Evolutionary conservation across 495 filamentous ascomycete genomes (phyloP), one percentile per base, ranked within the genome.

Genomic region (Letharia lupina): DNA sequence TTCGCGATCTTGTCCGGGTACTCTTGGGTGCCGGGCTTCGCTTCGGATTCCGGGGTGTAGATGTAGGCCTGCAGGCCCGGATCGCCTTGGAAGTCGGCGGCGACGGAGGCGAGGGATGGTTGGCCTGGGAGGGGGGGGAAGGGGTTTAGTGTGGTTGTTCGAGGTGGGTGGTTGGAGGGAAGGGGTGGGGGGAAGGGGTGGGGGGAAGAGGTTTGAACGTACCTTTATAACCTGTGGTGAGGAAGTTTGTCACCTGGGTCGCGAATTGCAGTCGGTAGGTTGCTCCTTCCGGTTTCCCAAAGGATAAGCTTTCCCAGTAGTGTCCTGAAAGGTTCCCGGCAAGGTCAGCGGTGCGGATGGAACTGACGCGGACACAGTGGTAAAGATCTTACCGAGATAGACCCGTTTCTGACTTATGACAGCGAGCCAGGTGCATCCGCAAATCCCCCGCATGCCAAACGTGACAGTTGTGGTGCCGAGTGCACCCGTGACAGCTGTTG

Each of bases 381-480:
- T 11, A 42, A 0, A 42, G 12, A 13, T 11, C 54, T 58, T 37
- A 58, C 54, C 54, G 4, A 58, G 54, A 58, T 58, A 58, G 37
- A 58, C 54, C 15, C 54, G 54, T 37, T 58, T 58, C 15, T 8
- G 28, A 58, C 54, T 58, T 13, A 58, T 37, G 15, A 58, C 28
- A 35, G 37, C 31, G 31, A 58, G 54, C 54, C 31, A 33, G 33
- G 54, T 58, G 37, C 54, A 58, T 58, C 54, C 54, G 54, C 54
- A 58, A 58, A 58, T 58, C 9, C 20, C 1, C 54, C 20, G 54
- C 54, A 58, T 37, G 37, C 54, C 54, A 37, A 58, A 58, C 23
- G 31, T 33, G 31, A 58, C 2, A 9, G 15, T 16, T 37, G 54
- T 58, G 33, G 31, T 37, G 28, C 54, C 54, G 33, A 58, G 54